Evolutionary conservation across 768 basidiomycete genomes (phyloP).

Genomic region (Suillus ampliporus): DNA sequence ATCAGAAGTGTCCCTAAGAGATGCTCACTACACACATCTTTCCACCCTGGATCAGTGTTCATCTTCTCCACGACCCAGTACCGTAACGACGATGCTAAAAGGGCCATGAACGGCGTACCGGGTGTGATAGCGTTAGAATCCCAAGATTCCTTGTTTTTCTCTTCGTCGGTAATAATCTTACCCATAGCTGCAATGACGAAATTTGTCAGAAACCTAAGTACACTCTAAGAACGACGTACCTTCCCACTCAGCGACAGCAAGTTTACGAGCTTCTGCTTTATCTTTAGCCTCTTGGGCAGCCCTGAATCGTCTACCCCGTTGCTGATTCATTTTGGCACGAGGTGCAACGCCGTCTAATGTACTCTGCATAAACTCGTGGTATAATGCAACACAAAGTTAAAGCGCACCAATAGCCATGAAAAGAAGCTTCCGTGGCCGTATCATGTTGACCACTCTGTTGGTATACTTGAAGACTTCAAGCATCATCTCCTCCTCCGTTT

Average conservation of each 20-base stretch:
- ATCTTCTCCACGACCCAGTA: constrained; percentile 98
- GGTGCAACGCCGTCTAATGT: constrained; percentile 93
- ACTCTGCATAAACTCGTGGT: constrained; percentile 10
- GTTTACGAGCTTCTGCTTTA: constrained; percentile 85
- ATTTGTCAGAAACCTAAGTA: constrained; percentile 8
- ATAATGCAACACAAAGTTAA: not conserved
- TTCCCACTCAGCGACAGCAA: constrained; percentile 87
- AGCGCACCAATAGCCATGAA: constrained; percentile 96
- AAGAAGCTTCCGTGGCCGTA: constrained; percentile 90
- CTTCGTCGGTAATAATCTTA: constrained; percentile 79
- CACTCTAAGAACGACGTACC: constrained; percentile 46
- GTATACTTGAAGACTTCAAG: constrained; percentile 96
- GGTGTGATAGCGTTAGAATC: constrained; percentile 99
- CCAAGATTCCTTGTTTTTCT: constrained; percentile 87
- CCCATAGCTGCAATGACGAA: constrained; percentile 76
- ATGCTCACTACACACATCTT: constrained; percentile 61
- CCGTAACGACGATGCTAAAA: constrained; percentile 84
- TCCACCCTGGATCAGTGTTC: constrained; percentile 96
- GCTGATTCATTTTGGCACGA: constrained; percentile 99
- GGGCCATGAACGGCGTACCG: constrained; percentile 97
- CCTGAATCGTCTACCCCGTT: constrained; percentile 95
- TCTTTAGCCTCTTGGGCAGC: constrained; percentile 94
- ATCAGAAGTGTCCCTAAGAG: not conserved
- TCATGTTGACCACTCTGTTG: constrained; percentile 96
- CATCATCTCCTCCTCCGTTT: constrained; percentile 99